Base-by-base conservation (phyloP, 2,329 filamentous ascomycete genomes). In the Colletotrichum sp. region DNA sequence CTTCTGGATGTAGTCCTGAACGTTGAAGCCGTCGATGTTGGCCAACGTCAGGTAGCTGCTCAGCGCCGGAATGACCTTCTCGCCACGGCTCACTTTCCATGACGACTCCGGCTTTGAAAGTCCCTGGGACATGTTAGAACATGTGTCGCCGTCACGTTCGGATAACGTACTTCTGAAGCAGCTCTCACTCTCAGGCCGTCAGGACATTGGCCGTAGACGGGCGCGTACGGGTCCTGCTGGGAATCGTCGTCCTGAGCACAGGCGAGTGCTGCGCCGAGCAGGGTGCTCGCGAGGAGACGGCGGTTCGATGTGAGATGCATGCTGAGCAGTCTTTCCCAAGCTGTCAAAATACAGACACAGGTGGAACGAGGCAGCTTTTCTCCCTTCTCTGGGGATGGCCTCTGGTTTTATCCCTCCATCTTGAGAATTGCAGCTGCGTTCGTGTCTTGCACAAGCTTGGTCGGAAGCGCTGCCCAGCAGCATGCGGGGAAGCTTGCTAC, bases 11-110 rank as follows among this genome's bases (percentile, higher is more conserved):
- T 79, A 83, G 21, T 69, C 59, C 1, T 67, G 34, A 0, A 83
- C 71, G 21, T 82, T 74, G 52, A 83, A 79, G 8, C 57, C 71
- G 1, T 65, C 59, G 8, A 82, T 81, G 3, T 81, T 77, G 5
- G 75, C 80, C 2, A 78, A 34, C 3, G 76, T 77, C 2, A 82
- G 70, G 52, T 83, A 82, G 2, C 75, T 65, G 18, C 67, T 36
- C 9, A 82, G 63, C 1, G 76, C 75, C 3, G 77, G 74, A 0
- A 82, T 78, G 9, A 82, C 76, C 12, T 76, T 75, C 16, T 80
- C 76, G 1, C 75, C 77, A 3, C 81, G 76, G 2, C 65, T 67
- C 6, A 71, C 62, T 21, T 78, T 75, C 81, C 81, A 82, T 4
- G 76, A 68, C 3, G 67, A 66, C 24, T 82, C 81, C 15, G 73